A percentile compares a stretch with the other conserved stretches of the same genome.
Conservation (phyloP, 2,329 filamentous ascomycete genomes). For the Fusarium nelsonii region DNA sequence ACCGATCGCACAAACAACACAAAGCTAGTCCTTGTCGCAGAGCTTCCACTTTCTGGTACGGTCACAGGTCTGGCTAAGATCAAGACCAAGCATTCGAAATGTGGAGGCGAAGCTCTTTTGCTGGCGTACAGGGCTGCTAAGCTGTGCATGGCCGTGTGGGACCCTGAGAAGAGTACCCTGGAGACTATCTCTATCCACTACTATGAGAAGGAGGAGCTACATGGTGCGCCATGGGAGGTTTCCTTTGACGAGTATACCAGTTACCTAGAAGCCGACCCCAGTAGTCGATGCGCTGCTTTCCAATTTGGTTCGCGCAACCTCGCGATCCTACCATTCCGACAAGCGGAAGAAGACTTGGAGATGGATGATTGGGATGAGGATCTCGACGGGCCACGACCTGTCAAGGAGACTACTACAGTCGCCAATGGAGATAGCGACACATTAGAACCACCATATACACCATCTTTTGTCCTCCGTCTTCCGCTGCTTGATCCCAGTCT, state of each 20-base stretch:
- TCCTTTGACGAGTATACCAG: conserved; percentile 81
- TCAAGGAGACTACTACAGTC: conserved; percentile 56
- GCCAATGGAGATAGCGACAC: conserved; percentile 54
- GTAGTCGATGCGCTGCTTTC: conserved; percentile 91
- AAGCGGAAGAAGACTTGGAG: conserved; percentile 86
- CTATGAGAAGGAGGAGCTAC: conserved; percentile 94
- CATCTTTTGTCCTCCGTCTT: conserved; percentile 93
- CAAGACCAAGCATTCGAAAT: conserved; percentile 77
- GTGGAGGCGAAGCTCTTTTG: conserved; percentile 85
- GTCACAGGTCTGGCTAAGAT: conserved; percentile 85
- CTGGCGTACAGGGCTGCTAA: conserved; percentile 92
- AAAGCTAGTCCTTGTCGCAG: conserved; percentile 86
- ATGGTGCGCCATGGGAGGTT: conserved; percentile 84
- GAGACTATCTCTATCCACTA: conserved; percentile 96
- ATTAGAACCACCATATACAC: conserved; percentile 78
- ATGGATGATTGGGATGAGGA: conserved; percentile 93
- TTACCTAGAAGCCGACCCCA: conserved; percentile 88
- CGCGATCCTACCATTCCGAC: conserved; percentile 93
- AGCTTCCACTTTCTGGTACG: conserved; percentile 86
- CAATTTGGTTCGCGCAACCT: conserved; percentile 91
- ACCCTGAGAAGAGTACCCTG: conserved; percentile 81
- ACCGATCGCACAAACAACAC: conserved; percentile 74
- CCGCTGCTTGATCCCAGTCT: conserved; percentile 89
- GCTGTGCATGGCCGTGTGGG: conserved; percentile 93
- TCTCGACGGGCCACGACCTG: conserved; percentile 75